Conservation (phyloP, 2,329 filamentous ascomycete genomes). For the Penicillium sp. region DNA sequence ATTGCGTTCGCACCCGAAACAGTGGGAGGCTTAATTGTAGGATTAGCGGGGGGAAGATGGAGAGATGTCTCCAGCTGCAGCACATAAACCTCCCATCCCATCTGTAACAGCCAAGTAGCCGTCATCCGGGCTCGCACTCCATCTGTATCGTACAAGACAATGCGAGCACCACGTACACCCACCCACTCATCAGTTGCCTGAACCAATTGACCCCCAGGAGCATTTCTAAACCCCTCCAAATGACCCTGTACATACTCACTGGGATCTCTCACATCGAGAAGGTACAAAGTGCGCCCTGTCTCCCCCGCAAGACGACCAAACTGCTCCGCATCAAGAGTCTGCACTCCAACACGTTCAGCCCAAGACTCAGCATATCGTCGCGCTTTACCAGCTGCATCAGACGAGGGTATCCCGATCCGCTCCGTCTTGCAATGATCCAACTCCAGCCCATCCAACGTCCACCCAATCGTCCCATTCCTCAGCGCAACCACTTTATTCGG, state of each 20-base stretch:
- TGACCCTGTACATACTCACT: conserved; percentile 31
- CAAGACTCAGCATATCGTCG: conserved; percentile 12
- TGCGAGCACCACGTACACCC: conserved; percentile 34
- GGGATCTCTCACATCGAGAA: conserved; percentile 37
- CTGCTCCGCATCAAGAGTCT: neutral
- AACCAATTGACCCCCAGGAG: conserved; percentile 37
- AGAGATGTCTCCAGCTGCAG: conserved; percentile 10
- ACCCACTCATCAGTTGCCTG: conserved; percentile 40
- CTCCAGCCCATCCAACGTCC: conserved; percentile 33
- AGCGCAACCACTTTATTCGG: conserved; percentile 34
- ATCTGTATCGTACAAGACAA: conserved; percentile 35
- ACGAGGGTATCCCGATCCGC: conserved; percentile 17
- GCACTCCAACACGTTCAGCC: conserved; percentile 16
- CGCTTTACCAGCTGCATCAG: conserved; percentile 11
- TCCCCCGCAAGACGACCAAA: conserved; percentile 14
- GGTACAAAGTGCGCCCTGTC: conserved; percentile 28
- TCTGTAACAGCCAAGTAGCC: conserved; percentile 35
- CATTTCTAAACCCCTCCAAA: conserved; percentile 30
- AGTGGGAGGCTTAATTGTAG: neutral
- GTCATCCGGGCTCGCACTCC: conserved; percentile 36
- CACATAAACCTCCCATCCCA: conserved; percentile 38
- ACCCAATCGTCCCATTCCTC: conserved; percentile 37
- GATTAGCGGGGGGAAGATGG: neutral
- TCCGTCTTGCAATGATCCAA: conserved; percentile 28
- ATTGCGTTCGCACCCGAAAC: conserved; percentile 3